Base-by-base conservation (phyloP, 805 yeast species). In the Lachancea sp. region DNA sequence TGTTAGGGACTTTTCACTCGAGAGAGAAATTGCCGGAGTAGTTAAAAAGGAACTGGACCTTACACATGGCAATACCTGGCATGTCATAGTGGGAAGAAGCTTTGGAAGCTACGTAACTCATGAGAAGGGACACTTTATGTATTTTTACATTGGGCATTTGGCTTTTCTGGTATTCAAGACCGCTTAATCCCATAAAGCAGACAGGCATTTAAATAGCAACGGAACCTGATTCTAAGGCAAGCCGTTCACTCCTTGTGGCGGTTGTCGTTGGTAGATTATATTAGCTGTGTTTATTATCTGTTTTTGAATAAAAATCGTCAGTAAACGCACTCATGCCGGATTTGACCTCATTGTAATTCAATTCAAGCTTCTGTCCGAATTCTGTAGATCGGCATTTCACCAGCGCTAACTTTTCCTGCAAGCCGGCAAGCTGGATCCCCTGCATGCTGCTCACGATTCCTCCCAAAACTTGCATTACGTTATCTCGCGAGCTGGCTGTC, bases 61-160 rank as follows among this genome's bases (percentile, higher is more conserved):
- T 34, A 60, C 68, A 34, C 74, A 70, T 44, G 90, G 89, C 0
- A 72, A 78, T 21, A 75, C 85, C 29, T 84, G 92, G 94, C 90
- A 84, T 57, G 85, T 81, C 2, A 72, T 84, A 36, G 88, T 82
- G 39, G 94, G 92, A 8, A 80, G 76, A 58, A 79, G 78, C 51
- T 84, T 83, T 61, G 90, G 92, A 3, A 74, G 83, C 36, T 82
- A 79, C 56, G 87, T 84, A 15, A 80, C 89, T 9, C 92, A 84
- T 55, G 85, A 83, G 60, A 77, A 77, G 49, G 89, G 88, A 1
- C 70, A 69, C 51, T 84, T 84, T 53, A 67, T 78, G 9, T 83
- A 84, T 54, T 81, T 78, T 54, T 83, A 82, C 63, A 69, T 81
- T 48, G 89, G 78, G 25, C 75, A 77, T 30, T 63, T 73, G 40